Conservation (phyloP, 2,329 filamentous ascomycete species). For the Colletotrichum cordylinicola region DNA sequence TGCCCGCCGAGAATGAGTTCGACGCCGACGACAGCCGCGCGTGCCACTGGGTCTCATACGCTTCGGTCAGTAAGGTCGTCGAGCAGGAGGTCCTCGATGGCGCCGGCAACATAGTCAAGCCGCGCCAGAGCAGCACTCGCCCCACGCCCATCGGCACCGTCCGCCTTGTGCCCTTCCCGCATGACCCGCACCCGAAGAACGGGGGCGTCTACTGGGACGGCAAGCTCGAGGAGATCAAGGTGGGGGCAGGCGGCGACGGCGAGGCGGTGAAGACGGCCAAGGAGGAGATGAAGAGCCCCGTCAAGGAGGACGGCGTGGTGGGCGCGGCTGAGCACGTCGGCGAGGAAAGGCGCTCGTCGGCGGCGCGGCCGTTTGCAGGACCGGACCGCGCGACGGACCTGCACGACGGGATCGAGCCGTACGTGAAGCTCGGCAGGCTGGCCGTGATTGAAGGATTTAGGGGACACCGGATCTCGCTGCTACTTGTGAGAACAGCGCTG, state of each 20-base stretch:
- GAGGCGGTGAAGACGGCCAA: constrained; percentile 25
- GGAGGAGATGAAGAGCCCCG: background rate
- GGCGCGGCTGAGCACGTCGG: constrained; percentile 25
- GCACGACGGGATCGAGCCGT: constrained; percentile 72
- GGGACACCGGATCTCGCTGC: constrained; percentile 66
- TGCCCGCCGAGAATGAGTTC: constrained; percentile 72
- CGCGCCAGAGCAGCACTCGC: constrained; percentile 49
- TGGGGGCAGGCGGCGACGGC: constrained; percentile 1
- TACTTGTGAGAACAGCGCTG: constrained; percentile 71
- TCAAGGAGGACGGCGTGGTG: constrained; percentile 18
- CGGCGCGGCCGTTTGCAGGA: constrained; percentile 1
- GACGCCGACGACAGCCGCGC: constrained; percentile 81
- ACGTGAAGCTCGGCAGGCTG: constrained; percentile 82
- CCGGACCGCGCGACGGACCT: constrained; percentile 53
- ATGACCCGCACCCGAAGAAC: constrained; percentile 65
- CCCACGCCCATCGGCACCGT: constrained; percentile 73
- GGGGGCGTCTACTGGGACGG: constrained; percentile 56
- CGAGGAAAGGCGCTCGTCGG: background rate
- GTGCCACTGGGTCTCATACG: constrained; percentile 90
- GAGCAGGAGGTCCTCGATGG: constrained; percentile 49
- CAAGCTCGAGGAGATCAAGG: constrained; percentile 35
- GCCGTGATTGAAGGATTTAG: constrained; percentile 73
- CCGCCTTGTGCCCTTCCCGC: constrained; percentile 82
- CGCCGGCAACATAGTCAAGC: constrained; percentile 43
- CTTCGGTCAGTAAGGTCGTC: constrained; percentile 58